Evolutionary conservation across 768 basidiomycete genomes (phyloP).

Genomic region (Lactifluus echinatus): DNA sequence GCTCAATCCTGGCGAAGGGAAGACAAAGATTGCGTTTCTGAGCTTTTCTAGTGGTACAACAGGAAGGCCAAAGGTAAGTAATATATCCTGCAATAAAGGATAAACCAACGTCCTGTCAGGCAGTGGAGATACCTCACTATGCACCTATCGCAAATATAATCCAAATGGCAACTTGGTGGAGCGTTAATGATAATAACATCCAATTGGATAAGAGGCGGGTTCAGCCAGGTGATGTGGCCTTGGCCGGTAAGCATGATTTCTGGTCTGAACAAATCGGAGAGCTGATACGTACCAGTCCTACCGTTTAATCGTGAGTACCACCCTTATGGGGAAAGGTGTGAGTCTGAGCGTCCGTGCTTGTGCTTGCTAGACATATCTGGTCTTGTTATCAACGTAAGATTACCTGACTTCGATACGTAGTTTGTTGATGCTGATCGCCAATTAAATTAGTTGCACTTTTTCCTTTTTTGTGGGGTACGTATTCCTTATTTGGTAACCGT

Average conservation of each 20-base stretch:
- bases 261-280: background rate
- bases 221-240: slow-evolving; percentile 47
- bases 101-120: slow-evolving; percentile 33
- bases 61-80: slow-evolving; percentile 34
- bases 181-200: slow-evolving; percentile 28
- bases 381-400: slow-evolving; percentile 21
- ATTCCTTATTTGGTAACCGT: background rate
- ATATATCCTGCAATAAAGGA: slow-evolving; percentile 26
- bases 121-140: slow-evolving; percentile 57
- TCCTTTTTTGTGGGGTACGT: slow-evolving; percentile 24
- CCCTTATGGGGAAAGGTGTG: background rate
- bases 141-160: slow-evolving; percentile 47
- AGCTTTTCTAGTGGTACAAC: slow-evolving; percentile 74
- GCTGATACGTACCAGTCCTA: slow-evolving; percentile 21
- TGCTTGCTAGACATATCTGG: slow-evolving; percentile 42
- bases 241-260: slow-evolving; percentile 37
- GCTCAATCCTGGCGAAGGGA: slow-evolving; percentile 50
- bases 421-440: background rate
- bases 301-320: slow-evolving; percentile 25
- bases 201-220: slow-evolving; percentile 32
- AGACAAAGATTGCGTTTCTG: slow-evolving; percentile 54
- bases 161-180: slow-evolving; percentile 21
- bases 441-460: slow-evolving; percentile 23
- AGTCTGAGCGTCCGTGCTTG: background rate
- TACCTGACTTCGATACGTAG: too few species aligned